phyloP scores from a whole-genome alignment of 2,329 filamentous ascomycete species.

The Fusarium subglutinans region DNA sequence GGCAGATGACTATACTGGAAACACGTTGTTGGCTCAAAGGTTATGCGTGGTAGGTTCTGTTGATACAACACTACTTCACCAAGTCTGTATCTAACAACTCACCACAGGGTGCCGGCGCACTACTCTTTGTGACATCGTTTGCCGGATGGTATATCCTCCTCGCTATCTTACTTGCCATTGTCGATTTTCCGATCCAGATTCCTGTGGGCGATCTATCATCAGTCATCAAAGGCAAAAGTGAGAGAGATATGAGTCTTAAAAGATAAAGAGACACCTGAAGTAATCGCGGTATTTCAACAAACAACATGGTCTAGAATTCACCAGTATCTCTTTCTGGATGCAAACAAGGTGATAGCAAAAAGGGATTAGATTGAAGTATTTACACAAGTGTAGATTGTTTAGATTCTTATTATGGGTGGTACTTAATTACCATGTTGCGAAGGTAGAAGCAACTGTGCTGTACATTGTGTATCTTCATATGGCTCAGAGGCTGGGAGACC shows the following conservation, averaged over 20 bases:
- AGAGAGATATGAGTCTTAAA: background rate
- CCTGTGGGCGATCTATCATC: background rate
- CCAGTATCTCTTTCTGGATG: background rate
- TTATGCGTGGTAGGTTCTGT: background rate
- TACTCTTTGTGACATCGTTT: background rate
- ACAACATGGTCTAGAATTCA: background rate
- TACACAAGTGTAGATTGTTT: rapidly evolving
- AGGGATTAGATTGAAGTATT: rapidly evolving
- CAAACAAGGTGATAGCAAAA: background rate
- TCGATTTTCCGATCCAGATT: background rate
- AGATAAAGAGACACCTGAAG: too few relatives aligned
- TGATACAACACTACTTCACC: rapidly evolving
- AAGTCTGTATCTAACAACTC: rapidly evolving
- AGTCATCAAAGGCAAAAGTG: background rate
- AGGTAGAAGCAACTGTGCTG: too few relatives aligned
- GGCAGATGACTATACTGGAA: background rate
- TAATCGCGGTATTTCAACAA: too few relatives aligned
- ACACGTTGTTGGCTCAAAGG: background rate
- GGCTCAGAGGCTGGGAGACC: too few relatives aligned
- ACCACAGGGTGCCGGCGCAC: background rate
- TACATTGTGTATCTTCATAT: too few relatives aligned
- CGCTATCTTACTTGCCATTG: background rate
- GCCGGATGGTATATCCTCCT: background rate
- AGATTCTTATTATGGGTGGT: rapidly evolving
- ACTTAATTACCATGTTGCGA: rapidly evolving